Conservation (phyloP, 1,284 basidiomycete genomes). For the Phellopilus nigrolimitatus region DNA sequence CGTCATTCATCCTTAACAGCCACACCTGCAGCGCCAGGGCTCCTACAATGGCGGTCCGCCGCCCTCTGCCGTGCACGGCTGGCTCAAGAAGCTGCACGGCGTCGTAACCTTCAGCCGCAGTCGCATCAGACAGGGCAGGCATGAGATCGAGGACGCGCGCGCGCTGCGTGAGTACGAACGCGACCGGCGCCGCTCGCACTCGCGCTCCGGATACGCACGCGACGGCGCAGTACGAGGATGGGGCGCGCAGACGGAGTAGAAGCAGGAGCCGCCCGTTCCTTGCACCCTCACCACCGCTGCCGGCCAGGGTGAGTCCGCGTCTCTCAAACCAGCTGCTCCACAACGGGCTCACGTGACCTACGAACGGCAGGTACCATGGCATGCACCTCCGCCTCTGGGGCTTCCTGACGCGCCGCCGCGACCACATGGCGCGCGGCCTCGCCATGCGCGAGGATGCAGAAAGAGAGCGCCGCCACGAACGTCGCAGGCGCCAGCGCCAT, state of each 20-base stretch:
- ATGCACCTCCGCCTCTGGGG: slow-evolving; percentile 17
- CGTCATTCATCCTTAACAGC: too few relatives aligned
- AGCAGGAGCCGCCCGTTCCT: slow-evolving; percentile 12
- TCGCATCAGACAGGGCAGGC: slow-evolving; percentile 2
- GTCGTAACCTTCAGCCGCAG: slow-evolving; percentile 12
- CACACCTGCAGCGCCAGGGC: too few relatives aligned
- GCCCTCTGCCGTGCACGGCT: slow-evolving; percentile 16
- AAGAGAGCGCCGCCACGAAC: slow-evolving; percentile 11
- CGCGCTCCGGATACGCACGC: too few relatives aligned
- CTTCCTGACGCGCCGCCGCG: slow-evolving; percentile 13
- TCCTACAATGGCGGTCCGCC: slow-evolving; percentile 5
- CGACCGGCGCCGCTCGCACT: not conserved
- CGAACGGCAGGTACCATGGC: slow-evolving; percentile 15
- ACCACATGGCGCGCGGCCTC: slow-evolving; percentile 10
- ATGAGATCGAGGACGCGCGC: slow-evolving; percentile 16
- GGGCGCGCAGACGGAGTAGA: not conserved
- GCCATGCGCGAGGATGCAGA: slow-evolving; percentile 14
- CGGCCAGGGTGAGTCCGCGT: slow-evolving; percentile 17
- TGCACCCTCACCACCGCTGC: slow-evolving; percentile 16
- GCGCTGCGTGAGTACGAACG: slow-evolving; percentile 10
- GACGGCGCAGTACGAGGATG: not conserved
- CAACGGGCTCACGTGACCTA: too few relatives aligned
- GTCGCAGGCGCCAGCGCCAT: slow-evolving; percentile 9
- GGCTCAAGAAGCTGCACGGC: slow-evolving; percentile 16
- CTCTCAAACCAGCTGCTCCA: too few relatives aligned